Evolutionary conservation across 352 stramenopile species (phyloP), one percentile per base, ranked within the genome.

Genomic region (Pythium myriotylum): DNA sequence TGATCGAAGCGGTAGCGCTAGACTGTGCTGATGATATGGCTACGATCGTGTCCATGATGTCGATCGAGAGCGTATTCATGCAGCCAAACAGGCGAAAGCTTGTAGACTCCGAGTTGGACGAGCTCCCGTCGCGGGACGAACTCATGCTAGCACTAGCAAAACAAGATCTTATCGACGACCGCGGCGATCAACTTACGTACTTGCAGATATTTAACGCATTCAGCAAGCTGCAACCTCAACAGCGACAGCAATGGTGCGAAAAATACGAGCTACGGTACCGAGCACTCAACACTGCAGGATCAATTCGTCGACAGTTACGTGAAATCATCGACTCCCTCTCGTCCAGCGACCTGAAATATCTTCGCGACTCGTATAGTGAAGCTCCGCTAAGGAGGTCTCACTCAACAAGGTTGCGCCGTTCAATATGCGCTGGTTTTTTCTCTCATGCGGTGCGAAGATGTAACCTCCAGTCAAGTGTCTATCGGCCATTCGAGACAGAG

Each of bases 1-100:
- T 97, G 29, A 69, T 96, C 14, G 79, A 91, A 39, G 80, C 83
- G 0, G 58, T 91, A 16, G 41, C 67, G 14, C 55, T 91, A 3
- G 67, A 73, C 12, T 96, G 88, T 52, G 76, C 54, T 24, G 64
- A 59, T 4, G 85, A 94, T 23, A 86, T 91, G 73, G 76, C 83
- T 16, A 61, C 72, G 39, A 73, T 96, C 9, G 85, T 91, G 16
- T 74, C 88, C 9, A 96, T 97, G 89, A 73, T 95, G 19, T 92
- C 81, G 22, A 82, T 87, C 1, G 89, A 97, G 37, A 86, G 81
- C 32, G 60, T 95, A 13, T 95, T 94, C 47, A 55, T 77, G 32
- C 68, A 81, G 8, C 57, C 63, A 13, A 54, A 42, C 16, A 29
- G 58, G n/a, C 69, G 40, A 27, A 59, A 76, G 13, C 46, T 65